phyloP scores from a whole-genome alignment of 2,329 filamentous ascomycete species.

The Venturia carpophila region DNA sequence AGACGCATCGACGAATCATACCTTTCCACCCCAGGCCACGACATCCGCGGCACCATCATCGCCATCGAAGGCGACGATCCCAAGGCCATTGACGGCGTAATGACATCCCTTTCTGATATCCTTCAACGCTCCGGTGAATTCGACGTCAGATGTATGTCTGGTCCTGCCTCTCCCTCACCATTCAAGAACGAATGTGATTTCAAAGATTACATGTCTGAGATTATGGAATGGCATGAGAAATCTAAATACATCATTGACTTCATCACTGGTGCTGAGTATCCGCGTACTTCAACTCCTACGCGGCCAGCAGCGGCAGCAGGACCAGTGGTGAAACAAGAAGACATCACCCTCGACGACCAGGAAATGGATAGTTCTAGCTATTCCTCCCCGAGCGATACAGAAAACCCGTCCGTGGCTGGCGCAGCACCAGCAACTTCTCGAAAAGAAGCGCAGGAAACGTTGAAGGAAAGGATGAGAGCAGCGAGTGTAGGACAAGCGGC shows the following conservation, averaged over 20 bases:
- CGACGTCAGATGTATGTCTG: conserved; percentile 42
- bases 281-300: conserved; percentile 23
- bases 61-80: conserved; percentile 69
- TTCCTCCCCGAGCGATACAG: not conserved
- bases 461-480: conserved; percentile 1
- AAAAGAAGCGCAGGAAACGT: not conserved
- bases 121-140: conserved; percentile 47
- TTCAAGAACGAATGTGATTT: conserved; percentile 28
- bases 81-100: conserved; percentile 56
- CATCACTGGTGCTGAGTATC: conserved; percentile 32
- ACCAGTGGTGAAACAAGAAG: conserved; percentile 6
- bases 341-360: not conserved
- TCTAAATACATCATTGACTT: conserved; percentile 61
- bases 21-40: conserved; percentile 29
- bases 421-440: not conserved
- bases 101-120: conserved; percentile 52
- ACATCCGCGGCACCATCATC: conserved; percentile 67
- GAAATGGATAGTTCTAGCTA: not conserved
- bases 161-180: conserved; percentile 35
- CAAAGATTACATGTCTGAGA: conserved; percentile 56
- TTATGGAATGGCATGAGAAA: conserved; percentile 67
- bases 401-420: conserved; percentile 18
- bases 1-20: conserved; percentile 48
- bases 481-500: not conserved
- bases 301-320: not conserved